A percentile compares a stretch with the other conserved stretches of the same genome.
Conservation (phyloP, 352 stramenopile genomes). For the Phytophthora melonis region DNA sequence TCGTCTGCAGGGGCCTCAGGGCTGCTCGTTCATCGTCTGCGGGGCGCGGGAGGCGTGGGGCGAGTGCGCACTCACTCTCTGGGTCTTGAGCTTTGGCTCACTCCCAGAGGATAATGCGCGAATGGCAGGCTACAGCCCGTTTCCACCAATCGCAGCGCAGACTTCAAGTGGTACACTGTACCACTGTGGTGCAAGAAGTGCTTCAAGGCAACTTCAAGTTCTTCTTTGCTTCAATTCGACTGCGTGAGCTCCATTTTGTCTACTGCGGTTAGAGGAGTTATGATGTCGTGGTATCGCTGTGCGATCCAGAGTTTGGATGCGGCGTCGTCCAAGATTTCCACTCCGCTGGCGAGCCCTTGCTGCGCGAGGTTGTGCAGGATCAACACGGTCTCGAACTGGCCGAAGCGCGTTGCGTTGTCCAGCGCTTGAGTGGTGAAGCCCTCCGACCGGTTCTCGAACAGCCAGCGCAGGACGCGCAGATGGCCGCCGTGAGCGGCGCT, state of each 20-base stretch:
- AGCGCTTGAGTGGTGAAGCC: slow-evolving; percentile 11
- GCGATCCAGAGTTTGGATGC: slow-evolving; percentile 5
- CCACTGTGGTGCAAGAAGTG: neutral
- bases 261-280: neutral
- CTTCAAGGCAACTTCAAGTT: neutral
- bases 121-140: slow-evolving; percentile 14
- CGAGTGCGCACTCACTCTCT: neutral
- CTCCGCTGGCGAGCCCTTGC: neutral
- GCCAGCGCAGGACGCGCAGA: slow-evolving; percentile 15
- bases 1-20: slow-evolving; percentile 29
- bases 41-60: neutral
- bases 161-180: slow-evolving; percentile 10
- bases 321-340: slow-evolving; percentile 8
- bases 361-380: slow-evolving; percentile 19
- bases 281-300: slow-evolving; percentile 4
- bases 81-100: neutral
- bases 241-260: neutral
- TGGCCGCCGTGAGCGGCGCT: slow-evolving; percentile 7
- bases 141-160: slow-evolving; percentile 25
- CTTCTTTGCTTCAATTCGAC: too few species aligned
- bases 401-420: slow-evolving; percentile 4
- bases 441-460: slow-evolving; percentile 21
- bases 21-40: slow-evolving; percentile 42
- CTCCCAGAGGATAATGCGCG: slow-evolving; percentile 10
- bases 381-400: slow-evolving; percentile 17